Evolutionary conservation across 352 stramenopile species (phyloP).

Genomic region (Phytophthora tentaculata): DNA sequence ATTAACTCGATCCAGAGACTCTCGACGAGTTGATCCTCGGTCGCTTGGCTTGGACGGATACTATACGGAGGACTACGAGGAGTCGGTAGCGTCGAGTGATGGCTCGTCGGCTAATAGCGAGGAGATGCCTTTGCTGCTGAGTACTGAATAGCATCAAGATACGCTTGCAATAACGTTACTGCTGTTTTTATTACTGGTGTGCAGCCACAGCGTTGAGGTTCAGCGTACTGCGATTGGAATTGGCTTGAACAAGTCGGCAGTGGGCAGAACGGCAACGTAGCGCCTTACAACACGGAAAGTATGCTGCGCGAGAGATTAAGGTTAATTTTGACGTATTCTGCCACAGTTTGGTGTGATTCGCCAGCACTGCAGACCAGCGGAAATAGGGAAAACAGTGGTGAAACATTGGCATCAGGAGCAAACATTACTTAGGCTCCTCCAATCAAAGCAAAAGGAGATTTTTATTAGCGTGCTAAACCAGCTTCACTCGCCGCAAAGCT

Average conservation of each 20-base stretch:
- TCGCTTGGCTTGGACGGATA: slow-evolving; percentile 26
- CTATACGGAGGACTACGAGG: slow-evolving; percentile 31
- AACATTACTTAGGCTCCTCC: no score
- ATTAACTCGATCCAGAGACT: slow-evolving; percentile 39
- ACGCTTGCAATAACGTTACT: neutral
- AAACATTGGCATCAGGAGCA: no score
- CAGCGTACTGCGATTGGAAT: neutral
- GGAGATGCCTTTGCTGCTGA: slow-evolving; percentile 32
- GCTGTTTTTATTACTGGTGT: no score
- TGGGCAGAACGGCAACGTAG: neutral
- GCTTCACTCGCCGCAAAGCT: no score
- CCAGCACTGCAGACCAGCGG: neutral
- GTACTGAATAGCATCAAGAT: slow-evolving; percentile 3
- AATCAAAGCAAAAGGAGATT: no score
- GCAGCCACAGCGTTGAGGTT: neutral
- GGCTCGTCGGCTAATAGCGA: slow-evolving; percentile 29
- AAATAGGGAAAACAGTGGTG: neutral
- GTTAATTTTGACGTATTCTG: no score
- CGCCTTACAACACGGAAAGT: neutral
- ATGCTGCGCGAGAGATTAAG: no score
- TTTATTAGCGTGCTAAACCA: no score
- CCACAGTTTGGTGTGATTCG: neutral
- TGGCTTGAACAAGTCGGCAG: no score
- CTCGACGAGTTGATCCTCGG: slow-evolving; percentile 13
- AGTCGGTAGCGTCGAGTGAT: slow-evolving; percentile 32